Percentiles rank a stretch among this genome's conserved stretches.
These are phyloP conservation scores for Aspergillus pseudonomiae DNA, from an alignment of 2,329 filamentous ascomycete genomes.

Conservation along the genomic window DNA sequence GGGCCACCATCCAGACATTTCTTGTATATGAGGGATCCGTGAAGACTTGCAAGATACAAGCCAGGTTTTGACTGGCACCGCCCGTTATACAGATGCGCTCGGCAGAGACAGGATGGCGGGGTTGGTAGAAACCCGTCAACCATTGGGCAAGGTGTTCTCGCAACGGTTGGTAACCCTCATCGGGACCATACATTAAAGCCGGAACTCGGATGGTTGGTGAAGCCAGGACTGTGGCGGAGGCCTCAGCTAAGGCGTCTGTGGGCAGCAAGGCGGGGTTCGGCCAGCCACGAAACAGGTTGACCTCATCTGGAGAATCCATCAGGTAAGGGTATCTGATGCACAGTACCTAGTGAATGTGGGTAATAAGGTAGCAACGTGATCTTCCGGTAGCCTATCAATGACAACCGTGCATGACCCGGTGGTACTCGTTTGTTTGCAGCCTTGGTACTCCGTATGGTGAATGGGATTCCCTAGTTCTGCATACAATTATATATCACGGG, in stretches of 20 bases:
- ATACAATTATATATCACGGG: not conserved
- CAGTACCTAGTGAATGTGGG: not conserved
- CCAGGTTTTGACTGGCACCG: conserved; percentile 81
- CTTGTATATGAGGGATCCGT: conserved; percentile 76
- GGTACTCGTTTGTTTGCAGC: not conserved
- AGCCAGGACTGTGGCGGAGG: conserved; percentile 64
- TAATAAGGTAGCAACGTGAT: not conserved
- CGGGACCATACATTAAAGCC: conserved; percentile 78
- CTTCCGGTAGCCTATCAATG: not conserved
- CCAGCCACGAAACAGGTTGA: conserved; percentile 51
- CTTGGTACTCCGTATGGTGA: not conserved
- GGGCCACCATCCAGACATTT: conserved; percentile 78
- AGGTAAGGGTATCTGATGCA: not conserved
- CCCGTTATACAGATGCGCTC: conserved; percentile 78
- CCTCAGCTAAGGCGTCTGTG: conserved; percentile 61
- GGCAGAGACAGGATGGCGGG: conserved; percentile 45
- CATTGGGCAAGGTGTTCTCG: conserved; percentile 70
- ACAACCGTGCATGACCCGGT: not conserved
- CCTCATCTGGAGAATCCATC: conserved; percentile 21
- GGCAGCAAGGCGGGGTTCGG: conserved; percentile 66
- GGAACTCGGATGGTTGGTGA: conserved; percentile 61
- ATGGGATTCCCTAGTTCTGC: not conserved
- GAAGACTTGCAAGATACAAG: conserved; percentile 75
- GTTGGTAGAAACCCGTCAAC: conserved; percentile 66
- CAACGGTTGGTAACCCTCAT: conserved; percentile 72